Percentiles rank a stretch among this genome's conserved stretches.
Evolutionary conservation across 306 rosid species (phyloP).

Genomic region (Glycine soja): DNA sequence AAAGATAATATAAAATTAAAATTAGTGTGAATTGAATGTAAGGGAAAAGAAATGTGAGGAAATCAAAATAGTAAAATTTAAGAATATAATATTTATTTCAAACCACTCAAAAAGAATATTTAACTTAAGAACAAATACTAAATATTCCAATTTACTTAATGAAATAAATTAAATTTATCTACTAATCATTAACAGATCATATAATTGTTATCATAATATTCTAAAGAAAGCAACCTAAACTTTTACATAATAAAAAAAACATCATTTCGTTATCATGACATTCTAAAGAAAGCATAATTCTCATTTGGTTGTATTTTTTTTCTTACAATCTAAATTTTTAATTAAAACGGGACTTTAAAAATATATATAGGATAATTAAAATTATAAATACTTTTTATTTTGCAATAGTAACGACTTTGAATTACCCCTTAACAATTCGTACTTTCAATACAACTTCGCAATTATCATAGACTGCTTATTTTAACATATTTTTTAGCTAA

Average conservation of each 20-base stretch:
- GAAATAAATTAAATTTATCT: not conserved
- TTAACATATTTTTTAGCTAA: too few relatives aligned
- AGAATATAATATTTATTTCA: not conserved
- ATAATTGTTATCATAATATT: not conserved
- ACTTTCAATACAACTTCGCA: too few relatives aligned
- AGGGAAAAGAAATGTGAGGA: not conserved
- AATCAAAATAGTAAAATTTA: not conserved
- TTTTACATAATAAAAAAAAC: too few relatives aligned
- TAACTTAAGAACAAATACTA: not conserved
- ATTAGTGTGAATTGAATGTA: not conserved
- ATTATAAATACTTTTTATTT: too few relatives aligned
- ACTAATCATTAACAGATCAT: not conserved
- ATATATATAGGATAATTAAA: too few relatives aligned
- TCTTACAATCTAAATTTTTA: too few relatives aligned
- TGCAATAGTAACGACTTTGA: too few relatives aligned
- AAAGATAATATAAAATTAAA: too few relatives aligned
- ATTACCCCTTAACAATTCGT: too few relatives aligned
- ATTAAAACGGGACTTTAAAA: too few relatives aligned
- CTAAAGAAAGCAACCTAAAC: not conserved
- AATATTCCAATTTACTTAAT: not conserved
- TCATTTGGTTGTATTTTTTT: not conserved
- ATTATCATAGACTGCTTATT: too few relatives aligned
- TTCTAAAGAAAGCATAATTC: not conserved
- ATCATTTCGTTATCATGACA: not conserved
- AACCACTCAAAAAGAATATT: constrained; percentile 9